Evolutionary conservation across 176 grass and related monocot genomes (phyloP), one percentile per base, ranked within the genome.

Genomic region (Musa troglodytarum): DNA sequence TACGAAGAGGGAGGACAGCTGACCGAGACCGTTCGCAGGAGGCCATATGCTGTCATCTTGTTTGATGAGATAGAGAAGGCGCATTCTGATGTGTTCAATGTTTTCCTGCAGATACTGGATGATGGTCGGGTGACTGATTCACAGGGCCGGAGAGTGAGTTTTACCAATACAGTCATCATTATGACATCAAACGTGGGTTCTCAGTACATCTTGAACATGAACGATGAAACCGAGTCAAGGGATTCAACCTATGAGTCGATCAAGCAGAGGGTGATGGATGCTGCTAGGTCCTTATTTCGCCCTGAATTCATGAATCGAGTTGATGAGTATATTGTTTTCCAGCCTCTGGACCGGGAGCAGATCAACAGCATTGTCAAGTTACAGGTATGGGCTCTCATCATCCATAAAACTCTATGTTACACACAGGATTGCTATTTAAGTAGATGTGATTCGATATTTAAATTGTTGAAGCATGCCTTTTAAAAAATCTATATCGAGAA

Each of bases 61-160:
- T 99, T 99, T 87, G 95, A 99, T 87, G 95, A 99, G 84, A 94
- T 99, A 54, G 95, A 99, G 81, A 99, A 99, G 76, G 95, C 95
- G 64, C 95, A 99, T 86, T 89, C 90, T 11, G 90, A 99, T 79
- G 90, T 99, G 8, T 99, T 99, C 74, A 99, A 99, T 89, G 81
- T 89, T 76, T 99, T 99, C 29, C 95, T 99, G 69, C 93, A 96
- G 82, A 85, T 99, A 80, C 58, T 99, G 71, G 95, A 99, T 52
- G 95, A 99, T 59, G 95, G 95, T 65, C 86, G 95, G 80, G 84
- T 99, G 55, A 99, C 95, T 19, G 90, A 99, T 79, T 99, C 95
- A 12, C 95, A 99, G 65, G 95, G 95, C 9, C 83, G 95, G 50
- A 99, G 86, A 63, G 86, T 99, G 77, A 86, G 90, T 67, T 99